Conservation (phyloP, 2,329 filamentous ascomycete species). For the Coniosporium tulheliwenetii region DNA sequence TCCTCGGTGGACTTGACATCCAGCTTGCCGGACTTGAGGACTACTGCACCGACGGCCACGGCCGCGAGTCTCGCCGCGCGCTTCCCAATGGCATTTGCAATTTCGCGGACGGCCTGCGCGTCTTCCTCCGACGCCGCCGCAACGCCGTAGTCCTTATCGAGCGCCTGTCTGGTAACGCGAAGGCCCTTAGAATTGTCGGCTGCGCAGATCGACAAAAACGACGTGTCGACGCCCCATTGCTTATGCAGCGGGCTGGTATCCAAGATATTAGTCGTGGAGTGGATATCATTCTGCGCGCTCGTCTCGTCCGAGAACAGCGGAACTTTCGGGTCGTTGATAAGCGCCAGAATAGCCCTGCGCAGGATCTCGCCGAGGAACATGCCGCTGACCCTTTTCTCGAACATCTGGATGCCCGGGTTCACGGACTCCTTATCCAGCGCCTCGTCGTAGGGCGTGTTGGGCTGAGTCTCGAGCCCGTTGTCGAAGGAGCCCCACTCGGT, state of each 20-base stretch:
- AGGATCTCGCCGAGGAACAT: conserved; percentile 97
- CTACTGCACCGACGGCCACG: conserved; percentile 71
- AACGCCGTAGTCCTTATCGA: conserved; percentile 63
- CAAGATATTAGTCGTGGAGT: conserved; percentile 54
- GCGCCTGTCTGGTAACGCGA: conserved; percentile 56
- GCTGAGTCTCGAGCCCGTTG: conserved; percentile 77
- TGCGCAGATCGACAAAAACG: conserved; percentile 75
- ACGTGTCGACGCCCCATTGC: conserved; percentile 82
- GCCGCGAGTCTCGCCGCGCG: conserved; percentile 79
- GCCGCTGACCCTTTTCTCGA: conserved; percentile 93
- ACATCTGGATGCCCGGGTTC: conserved; percentile 95
- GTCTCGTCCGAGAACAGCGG: conserved; percentile 64
- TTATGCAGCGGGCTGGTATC: conserved; percentile 52
- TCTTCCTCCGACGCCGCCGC: conserved; percentile 67
- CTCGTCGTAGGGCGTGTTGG: conserved; percentile 68
- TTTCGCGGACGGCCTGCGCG: conserved; percentile 70
- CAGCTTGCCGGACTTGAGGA: conserved; percentile 66
- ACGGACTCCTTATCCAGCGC: conserved; percentile 64
- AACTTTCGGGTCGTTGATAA: conserved; percentile 51
- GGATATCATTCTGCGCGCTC: conserved; percentile 50
- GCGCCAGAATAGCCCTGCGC: conserved; percentile 55
- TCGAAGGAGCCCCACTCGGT: conserved; percentile 98
- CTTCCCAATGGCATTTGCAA: conserved; percentile 71
- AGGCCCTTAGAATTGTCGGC: conserved; percentile 62
- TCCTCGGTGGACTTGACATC: conserved; percentile 23